Evolutionary conservation across 208 protist species (phyloP).

Genomic region (Leishmania major): DNA sequence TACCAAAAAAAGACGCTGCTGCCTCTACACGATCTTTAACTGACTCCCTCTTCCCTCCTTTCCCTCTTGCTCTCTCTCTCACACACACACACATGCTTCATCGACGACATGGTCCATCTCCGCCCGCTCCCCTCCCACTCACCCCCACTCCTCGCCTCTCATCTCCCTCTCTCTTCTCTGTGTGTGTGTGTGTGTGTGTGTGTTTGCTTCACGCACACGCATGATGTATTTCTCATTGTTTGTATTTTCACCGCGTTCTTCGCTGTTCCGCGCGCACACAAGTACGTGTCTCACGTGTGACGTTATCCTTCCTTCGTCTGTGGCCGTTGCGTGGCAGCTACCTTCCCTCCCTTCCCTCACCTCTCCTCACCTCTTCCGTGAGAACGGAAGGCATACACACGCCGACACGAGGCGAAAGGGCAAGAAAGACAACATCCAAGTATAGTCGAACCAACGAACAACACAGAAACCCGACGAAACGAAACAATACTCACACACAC

Average conservation of each 20-base stretch:
- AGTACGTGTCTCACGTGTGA: background rate
- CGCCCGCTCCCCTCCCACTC: too few species aligned
- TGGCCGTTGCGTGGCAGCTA: background rate
- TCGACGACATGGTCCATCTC: background rate
- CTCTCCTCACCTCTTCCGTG: background rate
- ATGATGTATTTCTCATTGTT: background rate
- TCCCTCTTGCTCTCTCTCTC: constrained; percentile 11
- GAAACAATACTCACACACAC: too few species aligned
- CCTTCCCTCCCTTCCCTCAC: background rate
- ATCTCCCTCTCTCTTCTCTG: too few species aligned
- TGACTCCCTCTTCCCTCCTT: background rate
- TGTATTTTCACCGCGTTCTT: constrained; percentile 8
- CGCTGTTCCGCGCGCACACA: background rate
- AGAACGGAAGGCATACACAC: too few species aligned
- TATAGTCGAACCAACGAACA: too few species aligned
- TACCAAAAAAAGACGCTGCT: background rate
- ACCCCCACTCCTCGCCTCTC: background rate
- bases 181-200: too few species aligned
- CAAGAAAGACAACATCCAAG: too few species aligned
- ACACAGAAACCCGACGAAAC: too few species aligned
- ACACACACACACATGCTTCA: background rate
- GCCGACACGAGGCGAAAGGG: too few species aligned
- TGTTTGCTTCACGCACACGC: background rate
- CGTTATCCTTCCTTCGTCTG: background rate
- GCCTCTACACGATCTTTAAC: background rate